Conservation (phyloP, 306 rosid genomes). For the Potentilla sterilis region DNA sequence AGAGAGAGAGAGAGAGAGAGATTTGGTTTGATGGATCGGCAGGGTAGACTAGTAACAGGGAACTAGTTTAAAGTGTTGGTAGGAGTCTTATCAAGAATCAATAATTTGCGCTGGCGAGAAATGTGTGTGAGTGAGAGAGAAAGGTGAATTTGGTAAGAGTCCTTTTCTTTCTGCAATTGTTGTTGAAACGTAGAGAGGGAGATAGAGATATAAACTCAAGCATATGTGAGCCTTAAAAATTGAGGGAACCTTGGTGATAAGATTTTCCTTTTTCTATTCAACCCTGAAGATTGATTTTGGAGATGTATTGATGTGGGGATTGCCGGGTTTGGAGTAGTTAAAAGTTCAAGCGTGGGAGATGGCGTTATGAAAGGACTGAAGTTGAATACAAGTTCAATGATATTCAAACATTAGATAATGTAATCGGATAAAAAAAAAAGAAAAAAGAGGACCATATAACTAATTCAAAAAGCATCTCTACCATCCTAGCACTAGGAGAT, state of each 20-base stretch:
- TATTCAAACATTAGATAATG: too few species aligned
- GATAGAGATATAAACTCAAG: not conserved
- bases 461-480: too few species aligned
- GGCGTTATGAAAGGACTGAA: too few species aligned
- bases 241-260: not conserved
- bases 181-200: not conserved
- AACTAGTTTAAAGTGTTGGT: not conserved
- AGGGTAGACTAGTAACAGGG: not conserved
- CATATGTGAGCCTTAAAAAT: not conserved
- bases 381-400: too few species aligned
- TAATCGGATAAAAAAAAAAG: too few species aligned
- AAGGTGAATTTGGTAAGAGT: not conserved
- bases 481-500: too few species aligned
- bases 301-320: too few species aligned
- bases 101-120: not conserved
- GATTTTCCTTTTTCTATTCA: too few species aligned
- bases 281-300: too few species aligned
- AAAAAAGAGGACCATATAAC: too few species aligned
- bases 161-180: not conserved
- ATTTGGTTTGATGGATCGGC: not conserved
- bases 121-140: not conserved
- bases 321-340: too few species aligned
- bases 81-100: conserved; percentile 10
- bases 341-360: too few species aligned
- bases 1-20: not conserved